phyloP scores from a whole-genome alignment of 352 stramenopile genomes.

The Phytophthora pinifolia region DNA sequence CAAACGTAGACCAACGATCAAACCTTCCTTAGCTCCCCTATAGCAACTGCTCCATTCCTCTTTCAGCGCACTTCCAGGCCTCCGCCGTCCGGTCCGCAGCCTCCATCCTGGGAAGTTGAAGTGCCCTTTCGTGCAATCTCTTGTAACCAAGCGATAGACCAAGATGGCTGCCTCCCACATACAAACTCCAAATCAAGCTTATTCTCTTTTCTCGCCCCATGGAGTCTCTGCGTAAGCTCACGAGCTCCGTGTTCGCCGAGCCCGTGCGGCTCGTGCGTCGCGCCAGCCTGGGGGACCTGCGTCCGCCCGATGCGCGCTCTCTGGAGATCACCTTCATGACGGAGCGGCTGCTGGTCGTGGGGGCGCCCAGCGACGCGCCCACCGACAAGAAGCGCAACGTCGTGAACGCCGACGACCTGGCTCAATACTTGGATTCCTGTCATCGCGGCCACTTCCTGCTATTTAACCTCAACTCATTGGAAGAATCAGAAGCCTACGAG shows the following conservation, averaged over 20 bases:
- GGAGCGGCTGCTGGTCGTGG: constrained; percentile 59
- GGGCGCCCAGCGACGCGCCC: constrained; percentile 46
- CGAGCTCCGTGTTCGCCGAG: constrained; percentile 64
- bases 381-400: constrained; percentile 76
- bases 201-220: constrained; percentile 29
- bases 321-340: constrained; percentile 82
- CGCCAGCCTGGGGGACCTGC: constrained; percentile 32
- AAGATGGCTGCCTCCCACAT: constrained; percentile 12
- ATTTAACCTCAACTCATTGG: constrained; percentile 78
- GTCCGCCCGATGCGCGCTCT: constrained; percentile 29
- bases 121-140: constrained; percentile 11
- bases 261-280: constrained; percentile 39
- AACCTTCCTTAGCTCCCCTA: neutral
- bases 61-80: constrained; percentile 42
- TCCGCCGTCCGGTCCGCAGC: constrained; percentile 16
- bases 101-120: constrained; percentile 6
- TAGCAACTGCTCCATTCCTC: neutral
- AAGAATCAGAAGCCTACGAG: constrained; percentile 24
- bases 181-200: constrained; percentile 12
- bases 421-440: constrained; percentile 50
- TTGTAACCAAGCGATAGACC: constrained; percentile 5
- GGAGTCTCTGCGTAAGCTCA: constrained; percentile 75
- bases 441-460: constrained; percentile 69
- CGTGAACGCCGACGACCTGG: constrained; percentile 75
- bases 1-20: neutral